These are phyloP conservation scores for Apiotrichum laibachii DNA, from an alignment of 1,284 basidiomycete species.

Conservation along the genomic window DNA sequence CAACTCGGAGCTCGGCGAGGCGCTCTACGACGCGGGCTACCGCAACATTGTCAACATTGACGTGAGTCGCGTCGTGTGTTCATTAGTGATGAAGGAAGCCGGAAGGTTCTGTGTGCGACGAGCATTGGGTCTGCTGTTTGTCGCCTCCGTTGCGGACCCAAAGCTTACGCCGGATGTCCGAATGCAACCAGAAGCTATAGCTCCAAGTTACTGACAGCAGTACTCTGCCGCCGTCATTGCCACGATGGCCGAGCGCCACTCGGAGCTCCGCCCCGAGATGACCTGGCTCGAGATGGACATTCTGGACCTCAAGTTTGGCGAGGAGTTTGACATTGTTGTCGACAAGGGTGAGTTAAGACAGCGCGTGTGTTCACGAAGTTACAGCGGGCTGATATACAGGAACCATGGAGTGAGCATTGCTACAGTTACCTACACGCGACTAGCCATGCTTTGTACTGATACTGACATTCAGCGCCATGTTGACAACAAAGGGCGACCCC, in stretches of 20 bases:
- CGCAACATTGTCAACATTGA: slow-evolving; percentile 79
- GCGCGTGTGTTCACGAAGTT: not conserved
- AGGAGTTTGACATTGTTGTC: slow-evolving; percentile 78
- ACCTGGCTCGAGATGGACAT: slow-evolving; percentile 88
- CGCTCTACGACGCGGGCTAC: slow-evolving; percentile 86
- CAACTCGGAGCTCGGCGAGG: slow-evolving; percentile 65
- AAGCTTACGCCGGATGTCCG: no score
- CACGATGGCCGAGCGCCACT: slow-evolving; percentile 69
- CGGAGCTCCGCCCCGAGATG: slow-evolving; percentile 64
- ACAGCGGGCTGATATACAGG: slow-evolving; percentile 49
- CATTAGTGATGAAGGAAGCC: no score
- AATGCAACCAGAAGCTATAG: not conserved
- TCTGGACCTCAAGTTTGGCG: slow-evolving; percentile 65
- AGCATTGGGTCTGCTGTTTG: no score
- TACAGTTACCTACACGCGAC: no score
- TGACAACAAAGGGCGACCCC: slow-evolving; percentile 80
- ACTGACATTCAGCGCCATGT: slow-evolving; percentile 62
- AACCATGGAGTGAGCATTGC: slow-evolving; percentile 67
- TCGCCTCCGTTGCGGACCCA: no score
- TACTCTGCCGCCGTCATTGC: slow-evolving; percentile 78
- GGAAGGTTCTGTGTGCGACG: no score
- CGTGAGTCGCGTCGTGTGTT: slow-evolving; percentile 53
- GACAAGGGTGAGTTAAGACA: slow-evolving; percentile 68
- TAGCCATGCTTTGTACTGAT: not conserved
- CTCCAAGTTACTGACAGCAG: slow-evolving; percentile 48